Evolutionary conservation across 192 early-diverging fungal genomes (phyloP).

Genomic region (Coemansia sp.): DNA sequence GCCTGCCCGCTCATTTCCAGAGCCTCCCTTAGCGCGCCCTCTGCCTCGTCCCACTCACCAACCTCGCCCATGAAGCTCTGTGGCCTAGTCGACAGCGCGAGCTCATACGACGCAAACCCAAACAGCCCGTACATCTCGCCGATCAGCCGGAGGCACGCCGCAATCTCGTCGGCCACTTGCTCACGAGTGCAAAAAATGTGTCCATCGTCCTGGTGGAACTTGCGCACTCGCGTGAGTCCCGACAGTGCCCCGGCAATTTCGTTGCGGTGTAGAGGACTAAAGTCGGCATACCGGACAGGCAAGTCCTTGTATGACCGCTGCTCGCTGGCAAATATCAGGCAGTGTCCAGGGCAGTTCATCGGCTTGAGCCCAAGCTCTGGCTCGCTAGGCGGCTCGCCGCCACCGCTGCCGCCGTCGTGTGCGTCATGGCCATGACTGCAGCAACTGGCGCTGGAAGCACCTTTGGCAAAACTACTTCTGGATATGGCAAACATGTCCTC

Average conservation of each 20-base stretch:
- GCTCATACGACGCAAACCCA: slow-evolving; percentile 71
- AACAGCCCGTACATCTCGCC: slow-evolving; percentile 76
- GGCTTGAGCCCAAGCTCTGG: slow-evolving; percentile 86
- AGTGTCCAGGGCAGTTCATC: slow-evolving; percentile 98
- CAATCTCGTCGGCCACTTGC: slow-evolving; percentile 81
- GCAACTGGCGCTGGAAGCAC: slow-evolving; percentile 4
- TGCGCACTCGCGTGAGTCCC: slow-evolving; percentile 86
- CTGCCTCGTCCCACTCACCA: slow-evolving; percentile 78
- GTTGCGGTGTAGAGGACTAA: slow-evolving; percentile 91
- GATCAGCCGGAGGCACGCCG: slow-evolving; percentile 70
- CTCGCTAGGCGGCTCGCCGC: slow-evolving; percentile 37
- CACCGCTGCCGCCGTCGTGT: slow-evolving; percentile 5
- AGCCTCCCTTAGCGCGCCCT: slow-evolving; percentile 67
- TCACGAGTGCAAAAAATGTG: slow-evolving; percentile 89
- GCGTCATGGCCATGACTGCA: slow-evolving; percentile 29
- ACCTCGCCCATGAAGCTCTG: slow-evolving; percentile 68
- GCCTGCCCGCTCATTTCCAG: slow-evolving; percentile 57
- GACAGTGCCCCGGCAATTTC: slow-evolving; percentile 86
- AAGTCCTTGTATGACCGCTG: slow-evolving; percentile 84
- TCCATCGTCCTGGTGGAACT: slow-evolving; percentile 97
- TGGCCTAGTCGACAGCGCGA: slow-evolving; percentile 81
- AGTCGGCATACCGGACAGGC: slow-evolving; percentile 87
- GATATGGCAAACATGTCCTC: slow-evolving; percentile 85
- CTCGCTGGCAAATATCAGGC: slow-evolving; percentile 79
- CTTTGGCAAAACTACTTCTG: slow-evolving; percentile 2